These are phyloP conservation scores for Populus alba DNA, from an alignment of 345 rosid species.

Conservation along the genomic window DNA sequence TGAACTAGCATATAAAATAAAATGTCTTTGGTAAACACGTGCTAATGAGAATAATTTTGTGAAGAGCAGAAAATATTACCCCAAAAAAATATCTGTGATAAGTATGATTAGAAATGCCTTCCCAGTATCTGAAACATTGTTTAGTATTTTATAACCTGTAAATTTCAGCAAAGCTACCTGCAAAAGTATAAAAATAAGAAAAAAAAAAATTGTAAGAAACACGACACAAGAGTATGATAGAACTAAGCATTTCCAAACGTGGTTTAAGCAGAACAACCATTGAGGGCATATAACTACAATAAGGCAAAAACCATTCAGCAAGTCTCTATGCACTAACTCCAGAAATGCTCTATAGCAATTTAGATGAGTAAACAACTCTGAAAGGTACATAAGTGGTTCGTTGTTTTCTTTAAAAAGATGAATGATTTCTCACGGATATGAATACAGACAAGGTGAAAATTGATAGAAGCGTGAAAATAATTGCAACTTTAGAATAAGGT, in stretches of 20 bases:
- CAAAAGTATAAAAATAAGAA: conserved; percentile 18
- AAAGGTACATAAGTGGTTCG: neutral
- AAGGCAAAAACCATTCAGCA: neutral
- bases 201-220: neutral
- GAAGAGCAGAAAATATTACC: conserved; percentile 45
- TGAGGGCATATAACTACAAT: neutral
- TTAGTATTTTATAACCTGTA: conserved; percentile 79
- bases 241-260: neutral
- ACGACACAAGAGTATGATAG: neutral
- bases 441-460: neutral
- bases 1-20: neutral
- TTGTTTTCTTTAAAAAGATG: neutral
- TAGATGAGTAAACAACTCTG: neutral
- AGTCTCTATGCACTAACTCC: neutral
- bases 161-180: conserved; percentile 95
- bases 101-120: conserved; percentile 87
- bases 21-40: neutral
- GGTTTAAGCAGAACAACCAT: neutral
- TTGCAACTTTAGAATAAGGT: neutral
- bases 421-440: neutral
- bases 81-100: conserved; percentile 73
- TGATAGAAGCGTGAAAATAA: neutral
- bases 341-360: neutral
- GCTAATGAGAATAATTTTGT: neutral
- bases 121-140: conserved; percentile 80